These are phyloP conservation scores for Plasmodium coatneyi DNA, from an alignment of 169 alveolate genomes.

Conservation along the genomic window DNA sequence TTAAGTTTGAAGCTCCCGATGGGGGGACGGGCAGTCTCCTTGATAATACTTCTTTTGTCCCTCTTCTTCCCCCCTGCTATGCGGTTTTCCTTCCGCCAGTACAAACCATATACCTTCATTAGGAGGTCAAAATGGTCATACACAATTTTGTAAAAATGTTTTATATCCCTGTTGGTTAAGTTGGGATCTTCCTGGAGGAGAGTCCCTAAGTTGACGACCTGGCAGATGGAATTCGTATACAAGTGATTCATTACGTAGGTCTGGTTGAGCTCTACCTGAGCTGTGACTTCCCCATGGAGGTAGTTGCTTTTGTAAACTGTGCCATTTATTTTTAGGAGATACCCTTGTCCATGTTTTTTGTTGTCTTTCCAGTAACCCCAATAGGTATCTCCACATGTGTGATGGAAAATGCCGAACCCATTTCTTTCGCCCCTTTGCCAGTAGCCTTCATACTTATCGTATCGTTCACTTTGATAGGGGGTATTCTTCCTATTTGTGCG, in stretches of 20 bases:
- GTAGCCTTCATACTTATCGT: constrained; percentile 36
- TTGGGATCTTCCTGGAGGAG: constrained; percentile 7
- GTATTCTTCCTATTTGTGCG: not conserved
- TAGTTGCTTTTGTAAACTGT: not conserved
- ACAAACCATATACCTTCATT: not conserved
- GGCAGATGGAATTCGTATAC: constrained; percentile 38
- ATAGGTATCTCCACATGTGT: constrained; percentile 41
- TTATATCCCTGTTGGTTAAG: constrained; percentile 8
- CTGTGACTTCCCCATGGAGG: constrained; percentile 9
- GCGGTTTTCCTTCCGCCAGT: not conserved
- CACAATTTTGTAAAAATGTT: constrained; percentile 28
- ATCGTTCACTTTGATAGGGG: not conserved
- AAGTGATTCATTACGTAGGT: constrained; percentile 4
- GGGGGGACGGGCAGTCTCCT: not conserved
- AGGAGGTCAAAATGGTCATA: constrained; percentile 26
- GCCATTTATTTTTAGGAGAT: constrained; percentile 11
- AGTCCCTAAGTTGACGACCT: constrained; percentile 5
- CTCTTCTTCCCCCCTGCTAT: not conserved
- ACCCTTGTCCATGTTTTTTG: constrained; percentile 39
- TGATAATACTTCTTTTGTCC: not conserved
- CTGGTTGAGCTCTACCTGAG: not conserved
- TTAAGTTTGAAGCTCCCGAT: not conserved
- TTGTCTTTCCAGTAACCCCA: constrained; percentile 54
- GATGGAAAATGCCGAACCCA: constrained; percentile 56
- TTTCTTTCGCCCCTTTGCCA: constrained; percentile 44